These are phyloP conservation scores for Boechera stricta DNA, from an alignment of 345 rosid species.

Conservation along the genomic window DNA sequence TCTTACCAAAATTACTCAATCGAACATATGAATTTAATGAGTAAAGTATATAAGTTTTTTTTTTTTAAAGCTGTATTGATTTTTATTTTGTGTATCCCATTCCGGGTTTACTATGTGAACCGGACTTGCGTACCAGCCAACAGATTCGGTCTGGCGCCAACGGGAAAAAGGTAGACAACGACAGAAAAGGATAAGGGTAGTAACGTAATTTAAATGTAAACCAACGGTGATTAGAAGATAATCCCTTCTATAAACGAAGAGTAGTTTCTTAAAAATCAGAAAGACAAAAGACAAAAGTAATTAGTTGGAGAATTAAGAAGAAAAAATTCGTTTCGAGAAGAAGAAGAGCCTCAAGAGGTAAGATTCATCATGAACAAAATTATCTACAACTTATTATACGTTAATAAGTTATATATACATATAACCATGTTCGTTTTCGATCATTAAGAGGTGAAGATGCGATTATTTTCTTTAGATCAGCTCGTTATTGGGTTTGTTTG, in stretches of 20 bases:
- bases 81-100: too few relatives aligned
- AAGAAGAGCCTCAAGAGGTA: conserved; percentile 21
- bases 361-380: conserved; percentile 14
- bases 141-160: conserved; percentile 38
- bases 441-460: too few relatives aligned
- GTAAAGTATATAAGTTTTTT: not conserved
- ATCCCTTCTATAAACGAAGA: conserved; percentile 36
- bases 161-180: conserved; percentile 7
- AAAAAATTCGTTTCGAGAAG: not conserved
- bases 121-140: conserved; percentile 19
- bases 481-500: too few relatives aligned
- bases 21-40: not conserved
- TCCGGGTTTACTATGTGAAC: conserved; percentile 5
- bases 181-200: conserved; percentile 33
- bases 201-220: conserved; percentile 22
- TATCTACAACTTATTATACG: too few relatives aligned
- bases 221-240: conserved; percentile 7
- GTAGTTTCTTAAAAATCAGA: conserved; percentile 15
- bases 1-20: not conserved
- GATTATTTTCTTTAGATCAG: too few relatives aligned
- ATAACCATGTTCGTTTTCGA: too few relatives aligned
- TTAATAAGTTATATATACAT: too few relatives aligned
- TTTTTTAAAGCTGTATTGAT: not conserved
- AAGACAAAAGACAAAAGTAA: conserved; percentile 5
- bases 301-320: conserved; percentile 19